Percentiles rank a stretch among this genome's conserved stretches.
These are phyloP conservation scores for Trichothecium roseum DNA, from an alignment of 2,329 filamentous ascomycete species.

Conservation along the genomic window DNA sequence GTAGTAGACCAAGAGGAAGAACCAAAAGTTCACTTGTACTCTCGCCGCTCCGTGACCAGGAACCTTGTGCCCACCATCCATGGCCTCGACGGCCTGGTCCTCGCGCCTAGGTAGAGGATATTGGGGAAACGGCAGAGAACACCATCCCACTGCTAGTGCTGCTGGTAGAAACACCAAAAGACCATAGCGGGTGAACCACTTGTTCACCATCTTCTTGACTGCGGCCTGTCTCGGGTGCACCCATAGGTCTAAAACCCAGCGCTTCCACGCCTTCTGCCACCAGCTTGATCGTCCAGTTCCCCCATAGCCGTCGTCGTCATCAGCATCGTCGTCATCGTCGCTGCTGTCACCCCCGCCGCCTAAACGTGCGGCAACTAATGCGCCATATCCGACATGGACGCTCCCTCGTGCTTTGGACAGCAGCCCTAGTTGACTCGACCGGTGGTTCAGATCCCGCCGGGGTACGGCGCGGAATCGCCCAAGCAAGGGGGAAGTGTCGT, in stretches of 20 bases:
- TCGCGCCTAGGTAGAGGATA: conserved; percentile 41
- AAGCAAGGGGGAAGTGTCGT: conserved; percentile 48
- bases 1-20: conserved; percentile 61
- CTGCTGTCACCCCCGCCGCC: conserved; percentile 21
- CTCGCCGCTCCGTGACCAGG: conserved; percentile 54
- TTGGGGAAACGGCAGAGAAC: conserved; percentile 54
- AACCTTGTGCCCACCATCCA: conserved; percentile 25
- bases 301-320: conserved; percentile 9
- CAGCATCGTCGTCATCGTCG: conserved; percentile 14
- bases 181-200: conserved; percentile 54
- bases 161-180: conserved; percentile 53
- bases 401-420: conserved; percentile 35
- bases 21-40: conserved; percentile 61
- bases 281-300: conserved; percentile 8
- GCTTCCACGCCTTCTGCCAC: conserved; percentile 23
- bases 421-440: conserved; percentile 26
- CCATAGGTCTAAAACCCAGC: conserved; percentile 42
- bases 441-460: conserved; percentile 17
- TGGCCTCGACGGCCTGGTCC: conserved; percentile 14
- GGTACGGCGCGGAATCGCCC: conserved; percentile 57
- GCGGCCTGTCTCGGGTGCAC: conserved; percentile 48
- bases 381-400: conserved; percentile 47
- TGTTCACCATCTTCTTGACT: conserved; percentile 47
- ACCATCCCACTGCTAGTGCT: conserved; percentile 52
- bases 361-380: conserved; percentile 34